phyloP scores from a whole-genome alignment of 2,329 filamentous ascomycete species.

The Nothophoma quercina region DNA sequence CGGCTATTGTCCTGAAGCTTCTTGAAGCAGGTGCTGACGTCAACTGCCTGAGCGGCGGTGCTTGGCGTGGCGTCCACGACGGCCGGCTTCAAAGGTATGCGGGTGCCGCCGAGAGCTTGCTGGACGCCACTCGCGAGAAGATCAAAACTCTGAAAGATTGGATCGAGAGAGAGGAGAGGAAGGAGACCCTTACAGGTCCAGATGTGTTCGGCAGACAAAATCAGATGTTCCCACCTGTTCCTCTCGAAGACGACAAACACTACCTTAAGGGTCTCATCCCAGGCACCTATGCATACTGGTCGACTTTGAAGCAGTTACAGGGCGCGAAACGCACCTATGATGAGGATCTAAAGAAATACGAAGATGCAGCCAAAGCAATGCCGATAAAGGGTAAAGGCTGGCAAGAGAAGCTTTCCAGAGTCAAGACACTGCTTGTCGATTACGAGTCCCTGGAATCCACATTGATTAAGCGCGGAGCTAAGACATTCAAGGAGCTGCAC shows the following conservation, averaged over 20 bases:
- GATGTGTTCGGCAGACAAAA: neutral
- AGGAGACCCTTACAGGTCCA: neutral
- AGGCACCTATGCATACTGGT: conserved; percentile 68
- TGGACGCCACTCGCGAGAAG: conserved; percentile 67
- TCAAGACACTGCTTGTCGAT: conserved; percentile 60
- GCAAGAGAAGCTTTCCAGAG: conserved; percentile 63
- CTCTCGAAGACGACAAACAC: conserved; percentile 52
- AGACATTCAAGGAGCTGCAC: conserved; percentile 71
- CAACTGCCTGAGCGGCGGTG: conserved; percentile 62
- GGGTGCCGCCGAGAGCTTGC: conserved; percentile 56
- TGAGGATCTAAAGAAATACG: conserved; percentile 43
- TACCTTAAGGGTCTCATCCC: conserved; percentile 61
- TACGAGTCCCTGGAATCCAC: conserved; percentile 64
- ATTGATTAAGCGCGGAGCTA: conserved; percentile 67
- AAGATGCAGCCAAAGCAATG: conserved; percentile 29
- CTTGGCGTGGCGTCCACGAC: conserved; percentile 42
- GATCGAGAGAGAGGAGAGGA: conserved; percentile 8
- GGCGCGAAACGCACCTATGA: conserved; percentile 49
- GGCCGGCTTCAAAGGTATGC: conserved; percentile 42
- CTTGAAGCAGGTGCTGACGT: conserved; percentile 71
- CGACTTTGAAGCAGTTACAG: conserved; percentile 54
- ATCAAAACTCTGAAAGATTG: conserved; percentile 48
- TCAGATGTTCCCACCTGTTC: conserved; percentile 5
- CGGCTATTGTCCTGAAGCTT: conserved; percentile 64
- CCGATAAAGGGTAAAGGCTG: conserved; percentile 34